A percentile compares a stretch with the other conserved stretches of the same genome.
Evolutionary conservation across 129 eudicot species (phyloP).

Genomic region (Mikania micrantha): DNA sequence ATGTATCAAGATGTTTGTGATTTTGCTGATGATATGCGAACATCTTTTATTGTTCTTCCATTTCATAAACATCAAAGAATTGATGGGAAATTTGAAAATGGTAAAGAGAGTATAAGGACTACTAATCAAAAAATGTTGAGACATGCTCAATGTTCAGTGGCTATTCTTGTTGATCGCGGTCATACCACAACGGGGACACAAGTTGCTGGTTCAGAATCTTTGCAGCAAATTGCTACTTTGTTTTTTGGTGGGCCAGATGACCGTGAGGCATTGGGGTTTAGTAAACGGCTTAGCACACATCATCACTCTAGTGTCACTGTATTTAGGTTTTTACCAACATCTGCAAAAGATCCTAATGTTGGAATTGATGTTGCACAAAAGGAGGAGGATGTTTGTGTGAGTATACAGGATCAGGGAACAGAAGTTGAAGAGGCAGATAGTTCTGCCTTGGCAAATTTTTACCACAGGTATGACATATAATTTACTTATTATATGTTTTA

Average conservation of each 20-base stretch:
- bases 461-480: constrained; percentile 44
- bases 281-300: constrained; percentile 70
- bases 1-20: constrained; percentile 73
- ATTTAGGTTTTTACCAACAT: constrained; percentile 50
- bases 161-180: constrained; percentile 70
- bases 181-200: constrained; percentile 34
- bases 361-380: constrained; percentile 43
- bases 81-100: constrained; percentile 74
- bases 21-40: constrained; percentile 55
- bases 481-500: too few species aligned
- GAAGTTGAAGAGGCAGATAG: constrained; percentile 55
- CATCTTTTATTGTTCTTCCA: constrained; percentile 69
- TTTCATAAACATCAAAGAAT: constrained; percentile 89
- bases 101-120: constrained; percentile 56
- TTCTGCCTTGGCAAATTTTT: constrained; percentile 45
- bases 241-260: constrained; percentile 94
- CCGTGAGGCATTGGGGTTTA: constrained; percentile 82
- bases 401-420: constrained; percentile 38
- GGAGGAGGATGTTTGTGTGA: constrained; percentile 51
- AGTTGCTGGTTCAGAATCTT: constrained; percentile 36
- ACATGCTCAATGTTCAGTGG: constrained; percentile 69
- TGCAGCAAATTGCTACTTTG: constrained; percentile 61
- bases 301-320: constrained; percentile 60
- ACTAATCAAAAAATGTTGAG: constrained; percentile 72
- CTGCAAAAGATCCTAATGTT: constrained; percentile 18